Base-by-base conservation (phyloP, 1,284 basidiomycete species). In the Dichomitus squalens region DNA sequence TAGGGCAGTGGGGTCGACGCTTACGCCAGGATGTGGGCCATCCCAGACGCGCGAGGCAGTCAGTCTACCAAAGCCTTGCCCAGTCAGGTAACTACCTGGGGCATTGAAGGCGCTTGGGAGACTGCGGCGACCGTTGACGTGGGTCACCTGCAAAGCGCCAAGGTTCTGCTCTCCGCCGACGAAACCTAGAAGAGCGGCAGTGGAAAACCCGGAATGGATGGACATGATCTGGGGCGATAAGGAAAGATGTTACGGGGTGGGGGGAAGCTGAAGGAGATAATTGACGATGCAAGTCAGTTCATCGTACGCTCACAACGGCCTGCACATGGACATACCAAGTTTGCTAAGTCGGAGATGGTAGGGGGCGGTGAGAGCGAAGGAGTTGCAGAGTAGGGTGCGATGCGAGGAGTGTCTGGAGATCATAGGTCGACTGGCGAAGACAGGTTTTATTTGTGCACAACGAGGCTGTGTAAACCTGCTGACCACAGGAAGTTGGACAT, bases 31-130 rank as follows among this genome's bases (percentile, higher is more conserved):
- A 43, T 59, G 58, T 18, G 56, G 56, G 12, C 63, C 63, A 33
- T 64, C 60, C 52, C 57, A 64, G 25, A 60, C 55, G 29, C 41
- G 55, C 7, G 63, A 57, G 16, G 50, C 52, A 12, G 41, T 44
- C 4, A 64, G 46, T 7, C 20, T 21, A 7, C 14, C 6, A 27
- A 56, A 48, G 9, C 44, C 53, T 20, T 41, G 53, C 11, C 36
- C 60, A 3, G 59, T 25, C n/a, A 41, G 53, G 18, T 60, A 62
- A 47, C 48, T 58, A 12, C 63, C 63, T 4, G 63, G 63, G 18
- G 58, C 25, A 47, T 60, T 62, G 52, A 59, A 58, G 6, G 57
- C 48, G 25, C 44, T 51, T 7, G 52, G 56, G 4, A 59, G 21
- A 9, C 29, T 43, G 3, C 48, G 43, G 7, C 63, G 54, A 2